These are phyloP conservation scores for Plenodomus tracheiphilus DNA, from an alignment of 2,329 filamentous ascomycete species.

Conservation along the genomic window DNA sequence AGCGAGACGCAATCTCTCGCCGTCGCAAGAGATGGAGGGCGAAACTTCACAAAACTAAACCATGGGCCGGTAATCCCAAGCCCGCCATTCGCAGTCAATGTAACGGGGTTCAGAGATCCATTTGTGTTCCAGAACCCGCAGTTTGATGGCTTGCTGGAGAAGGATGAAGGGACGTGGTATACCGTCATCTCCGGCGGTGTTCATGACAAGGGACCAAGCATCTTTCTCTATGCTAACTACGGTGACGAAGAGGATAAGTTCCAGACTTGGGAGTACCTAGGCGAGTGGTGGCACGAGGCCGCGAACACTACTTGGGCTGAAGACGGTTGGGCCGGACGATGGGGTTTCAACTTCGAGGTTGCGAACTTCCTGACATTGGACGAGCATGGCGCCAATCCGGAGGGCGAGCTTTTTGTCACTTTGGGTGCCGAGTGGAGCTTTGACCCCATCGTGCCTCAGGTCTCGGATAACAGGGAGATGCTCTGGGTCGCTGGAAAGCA, in stretches of 20 bases:
- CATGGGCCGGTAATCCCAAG: slow-evolving; percentile 46
- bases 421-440: slow-evolving; percentile 51
- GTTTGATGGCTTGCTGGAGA: slow-evolving; percentile 42
- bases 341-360: slow-evolving; percentile 52
- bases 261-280: slow-evolving; percentile 45
- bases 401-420: slow-evolving; percentile 48
- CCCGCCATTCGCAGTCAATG: slow-evolving; percentile 47
- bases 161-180: slow-evolving; percentile 45
- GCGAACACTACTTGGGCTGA: slow-evolving; percentile 30
- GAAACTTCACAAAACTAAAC: slow-evolving; percentile 46
- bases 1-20: slow-evolving; percentile 53
- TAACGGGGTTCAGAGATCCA: slow-evolving; percentile 51
- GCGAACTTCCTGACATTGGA: slow-evolving; percentile 49
- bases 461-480: slow-evolving; percentile 48
- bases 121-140: slow-evolving; percentile 47
- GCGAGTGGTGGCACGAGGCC: slow-evolving; percentile 48
- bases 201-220: slow-evolving; percentile 43
- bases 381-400: slow-evolving; percentile 44
- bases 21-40: slow-evolving; percentile 45
- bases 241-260: slow-evolving; percentile 36
- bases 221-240: slow-evolving; percentile 48
- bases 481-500: slow-evolving; percentile 48
- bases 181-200: slow-evolving; percentile 47
- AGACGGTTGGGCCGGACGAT: slow-evolving; percentile 25
- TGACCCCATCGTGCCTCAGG: slow-evolving; percentile 45